phyloP scores from a whole-genome alignment of 225 moss, liverwort and hornwort genomes.

The Bryum argenteum region DNA sequence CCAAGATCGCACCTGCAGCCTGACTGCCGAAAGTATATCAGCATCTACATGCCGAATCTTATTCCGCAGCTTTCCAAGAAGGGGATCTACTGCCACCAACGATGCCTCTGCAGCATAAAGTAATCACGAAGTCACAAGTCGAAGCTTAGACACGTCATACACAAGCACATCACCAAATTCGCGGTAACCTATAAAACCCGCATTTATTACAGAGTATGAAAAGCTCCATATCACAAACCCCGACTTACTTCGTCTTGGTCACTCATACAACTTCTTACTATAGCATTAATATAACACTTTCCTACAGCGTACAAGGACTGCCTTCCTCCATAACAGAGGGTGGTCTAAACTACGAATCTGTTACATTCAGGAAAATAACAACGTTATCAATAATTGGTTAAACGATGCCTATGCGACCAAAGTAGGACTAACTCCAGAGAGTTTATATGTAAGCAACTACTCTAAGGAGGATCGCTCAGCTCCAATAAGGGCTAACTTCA shows the following conservation, averaged over 20 bases:
- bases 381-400: not conserved
- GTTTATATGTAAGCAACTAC: not conserved
- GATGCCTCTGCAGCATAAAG: conserved; percentile 70
- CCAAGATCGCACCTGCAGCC: conserved; percentile 71
- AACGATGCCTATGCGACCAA: not conserved
- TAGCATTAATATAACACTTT: not conserved
- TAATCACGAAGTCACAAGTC: conserved; percentile 6
- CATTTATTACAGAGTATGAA: not conserved
- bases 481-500: not conserved
- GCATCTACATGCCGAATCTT: conserved; percentile 90
- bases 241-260: not conserved
- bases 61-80: conserved; percentile 81
- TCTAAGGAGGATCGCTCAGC: not conserved
- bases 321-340: not conserved
- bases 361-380: not conserved
- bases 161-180: not conserved
- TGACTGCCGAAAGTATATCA: conserved; percentile 81
- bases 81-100: conserved; percentile 82
- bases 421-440: not conserved
- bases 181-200: not conserved
- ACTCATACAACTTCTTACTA: not conserved
- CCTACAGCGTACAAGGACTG: not conserved
- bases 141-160: not conserved
- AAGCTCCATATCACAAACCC: not conserved
- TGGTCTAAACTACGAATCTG: not conserved